A percentile compares a stretch with the other conserved stretches of the same genome.
Conservation (phyloP, 306 rosid species). For the Dryas alaskensis region DNA sequence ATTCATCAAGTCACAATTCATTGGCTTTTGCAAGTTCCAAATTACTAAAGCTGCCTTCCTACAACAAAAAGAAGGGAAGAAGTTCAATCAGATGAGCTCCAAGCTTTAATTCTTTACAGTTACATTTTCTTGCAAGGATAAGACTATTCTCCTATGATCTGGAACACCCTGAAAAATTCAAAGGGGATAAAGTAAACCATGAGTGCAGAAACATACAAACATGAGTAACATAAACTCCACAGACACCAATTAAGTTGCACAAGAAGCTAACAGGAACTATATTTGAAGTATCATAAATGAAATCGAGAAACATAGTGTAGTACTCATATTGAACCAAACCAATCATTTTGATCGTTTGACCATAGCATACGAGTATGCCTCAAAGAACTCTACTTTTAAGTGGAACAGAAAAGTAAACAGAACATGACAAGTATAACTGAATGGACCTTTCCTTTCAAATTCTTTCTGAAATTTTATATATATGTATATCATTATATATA, state of each 20-base stretch:
- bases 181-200: not conserved
- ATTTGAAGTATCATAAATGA: too few relatives aligned
- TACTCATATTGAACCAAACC: too few relatives aligned
- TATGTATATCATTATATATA: too few relatives aligned
- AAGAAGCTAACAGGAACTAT: not conserved
- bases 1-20: slow-evolving; percentile 8
- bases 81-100: slow-evolving; percentile 19
- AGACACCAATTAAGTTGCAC: not conserved
- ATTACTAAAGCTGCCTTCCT: not conserved
- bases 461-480: too few relatives aligned
- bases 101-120: slow-evolving; percentile 27
- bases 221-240: not conserved
- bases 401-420: not conserved
- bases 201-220: not conserved
- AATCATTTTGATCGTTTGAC: too few relatives aligned
- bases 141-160: slow-evolving; percentile 6
- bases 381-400: not conserved
- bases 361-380: not conserved
- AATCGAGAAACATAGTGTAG: too few relatives aligned
- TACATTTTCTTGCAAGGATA: slow-evolving; percentile 1
- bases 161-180: slow-evolving; percentile 20
- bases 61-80: not conserved
- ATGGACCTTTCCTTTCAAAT: not conserved
- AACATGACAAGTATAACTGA: not conserved
- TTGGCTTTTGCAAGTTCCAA: slow-evolving; percentile 5